phyloP scores from a whole-genome alignment of 176 grass and related monocot species.

The Juncus inflexus region DNA sequence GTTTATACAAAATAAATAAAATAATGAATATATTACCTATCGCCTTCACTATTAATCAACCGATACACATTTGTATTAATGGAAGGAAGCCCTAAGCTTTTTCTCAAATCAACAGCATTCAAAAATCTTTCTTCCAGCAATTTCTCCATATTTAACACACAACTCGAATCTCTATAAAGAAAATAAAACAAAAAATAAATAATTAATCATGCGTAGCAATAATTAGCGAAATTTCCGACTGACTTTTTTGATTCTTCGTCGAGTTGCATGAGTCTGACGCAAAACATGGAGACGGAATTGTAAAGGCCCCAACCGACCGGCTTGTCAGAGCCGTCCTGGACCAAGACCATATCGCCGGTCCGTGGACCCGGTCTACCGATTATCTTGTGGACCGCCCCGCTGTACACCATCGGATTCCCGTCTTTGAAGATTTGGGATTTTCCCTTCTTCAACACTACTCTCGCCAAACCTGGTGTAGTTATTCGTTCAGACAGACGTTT shows the following conservation, averaged over 20 bases:
- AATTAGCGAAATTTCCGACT: slow-evolving; percentile 1
- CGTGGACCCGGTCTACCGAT: slow-evolving; percentile 60
- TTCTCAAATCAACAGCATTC: slow-evolving; percentile 54
- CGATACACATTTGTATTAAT: slow-evolving; percentile 77
- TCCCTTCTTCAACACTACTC: slow-evolving; percentile 87
- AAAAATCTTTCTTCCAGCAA: slow-evolving; percentile 79
- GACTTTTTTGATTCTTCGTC: slow-evolving; percentile 88
- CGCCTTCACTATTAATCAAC: slow-evolving; percentile 91
- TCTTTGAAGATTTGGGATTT: slow-evolving; percentile 84
- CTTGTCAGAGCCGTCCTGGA: slow-evolving; percentile 76
- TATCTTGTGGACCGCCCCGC: slow-evolving; percentile 77
- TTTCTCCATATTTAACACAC: slow-evolving; percentile 75
- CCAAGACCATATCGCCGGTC: slow-evolving; percentile 83
- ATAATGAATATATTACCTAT: slow-evolving; percentile 46
- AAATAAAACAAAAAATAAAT: no score
- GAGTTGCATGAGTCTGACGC: slow-evolving; percentile 84
- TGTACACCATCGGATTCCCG: slow-evolving; percentile 95
- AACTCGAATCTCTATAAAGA: slow-evolving; percentile 51
- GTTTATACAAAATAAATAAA: slow-evolving; percentile 2
- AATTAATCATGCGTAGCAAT: background rate
- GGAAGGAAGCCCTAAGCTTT: slow-evolving; percentile 60
- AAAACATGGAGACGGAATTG: slow-evolving; percentile 96
- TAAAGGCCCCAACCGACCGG: slow-evolving; percentile 87
- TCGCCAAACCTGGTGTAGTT: slow-evolving; percentile 59
- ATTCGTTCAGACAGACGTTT: slow-evolving; percentile 30